Evolutionary conservation across 805 yeast species (phyloP), one percentile per base, ranked within the genome.

Genomic region (Candida nanaspora): DNA sequence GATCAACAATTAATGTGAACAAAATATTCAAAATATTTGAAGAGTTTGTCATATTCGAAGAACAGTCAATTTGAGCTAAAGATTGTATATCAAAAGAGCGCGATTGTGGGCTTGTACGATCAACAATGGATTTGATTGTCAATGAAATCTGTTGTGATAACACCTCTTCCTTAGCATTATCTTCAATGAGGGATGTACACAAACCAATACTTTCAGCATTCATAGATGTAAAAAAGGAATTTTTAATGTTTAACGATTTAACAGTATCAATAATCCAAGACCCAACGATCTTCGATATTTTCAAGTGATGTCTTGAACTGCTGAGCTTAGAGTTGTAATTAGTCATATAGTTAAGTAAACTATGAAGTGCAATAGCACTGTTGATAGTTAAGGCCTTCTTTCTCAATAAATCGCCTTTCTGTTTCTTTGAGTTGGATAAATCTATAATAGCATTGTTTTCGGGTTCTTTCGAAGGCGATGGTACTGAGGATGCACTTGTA

Each of bases 111-210:
- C 80, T 76, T 1, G 76, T 64, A 39, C 75, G 72, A n/a, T 74
- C 77, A 2, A 83, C 80, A 37, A 89, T 77, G 26, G 73, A 69
- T 45, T 79, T 84, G 30, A 85, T 68, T n/a, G 75, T 58, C n/a
- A 73, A 60, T 21, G 78, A 68, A 28, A 76, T 62, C 39, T 74
- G 71, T 20, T 68, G 72, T 2, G 63, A 40, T 7, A 60, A 31
- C 3, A 47, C 16, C 18, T 47, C 52, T 37, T 55, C 61, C 26
- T 47, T 48, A 8, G 38, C 40, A 2, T 46, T 48, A 11, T 41
- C 41, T 3, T 54, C 56, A 16, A 55, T 42, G 14, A 61, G 40
- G 4, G 61, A 50, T 35, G 59, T 50, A 29, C 51, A 41, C 16
- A 61, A 37, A 14, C 66, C 66, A 41, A 61, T 48, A 41, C 59